Evolutionary conservation across 805 yeast species (phyloP), one percentile per base, ranked within the genome.

Genomic region (Suhomyces vadensis): DNA sequence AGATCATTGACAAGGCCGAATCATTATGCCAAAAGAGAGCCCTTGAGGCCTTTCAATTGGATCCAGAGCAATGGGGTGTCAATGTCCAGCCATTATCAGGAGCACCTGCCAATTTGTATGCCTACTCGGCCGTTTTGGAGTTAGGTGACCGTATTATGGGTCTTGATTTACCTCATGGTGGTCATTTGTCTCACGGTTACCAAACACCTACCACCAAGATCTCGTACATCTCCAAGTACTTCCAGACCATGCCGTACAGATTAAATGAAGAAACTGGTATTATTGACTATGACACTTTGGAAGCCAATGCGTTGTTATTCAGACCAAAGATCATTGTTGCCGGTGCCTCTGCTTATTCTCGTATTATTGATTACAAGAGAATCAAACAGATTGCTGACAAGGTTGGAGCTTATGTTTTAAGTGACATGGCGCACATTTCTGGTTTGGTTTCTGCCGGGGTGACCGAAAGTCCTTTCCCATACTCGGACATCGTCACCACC

Each of bases 71-170:
- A 65, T 94, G 99, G 99, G 99, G 99, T 46, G 97, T 91, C 55
- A 94, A 94, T 63, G 99, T 94, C 35, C 99, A 94, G 74, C 81
- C 97, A 38, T 77, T 94, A 58, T 87, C 96, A 21, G 99, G 99
- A 47, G 90, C 99, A 17, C 98, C 98, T 53, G 99, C 99, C 46
- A 94, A 94, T 74, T 79, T 94, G 67, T 92, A 94, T 67, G 98
- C 91, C 37, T 94, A 94, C 75, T 91, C 88, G 64, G 97, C 98
- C 35, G 75, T 94, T 54, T 81, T 94, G 85, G 87, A 87, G 62
- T 95, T 94, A 49, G 96, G 90, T 64, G 99, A 92, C 60, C 85
- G 99, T 72, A 73, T 94, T 57, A 94, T 94, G 99, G 99, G 99
- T 57, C 81, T 94, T 55, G 97, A 92, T 64, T 78, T 94, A 64